phyloP scores from a whole-genome alignment of 768 basidiomycete species.

The Baorangia bicolor region DNA sequence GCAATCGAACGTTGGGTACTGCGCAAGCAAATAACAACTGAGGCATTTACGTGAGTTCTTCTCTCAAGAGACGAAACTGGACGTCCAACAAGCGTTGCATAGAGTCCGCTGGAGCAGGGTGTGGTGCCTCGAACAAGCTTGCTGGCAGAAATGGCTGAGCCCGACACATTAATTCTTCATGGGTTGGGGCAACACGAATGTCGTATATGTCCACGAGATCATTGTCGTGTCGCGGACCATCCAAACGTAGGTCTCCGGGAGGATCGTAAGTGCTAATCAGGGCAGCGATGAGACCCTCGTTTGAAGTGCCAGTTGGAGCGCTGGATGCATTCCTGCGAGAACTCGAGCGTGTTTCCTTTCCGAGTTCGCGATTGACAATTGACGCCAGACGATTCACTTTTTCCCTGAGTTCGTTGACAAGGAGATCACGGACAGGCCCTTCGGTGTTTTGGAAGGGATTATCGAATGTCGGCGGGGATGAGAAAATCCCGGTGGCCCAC shows the following conservation, averaged over 20 bases:
- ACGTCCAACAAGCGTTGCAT: conserved; percentile 71
- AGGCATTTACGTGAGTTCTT: conserved; percentile 61
- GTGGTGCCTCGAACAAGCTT: conserved; percentile 58
- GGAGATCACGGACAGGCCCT: conserved; percentile 36
- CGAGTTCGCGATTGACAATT: conserved; percentile 54
- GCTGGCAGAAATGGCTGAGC: conserved; percentile 59
- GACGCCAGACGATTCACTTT: conserved; percentile 33
- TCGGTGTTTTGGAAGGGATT: conserved; percentile 39
- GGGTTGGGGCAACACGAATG: conserved; percentile 71
- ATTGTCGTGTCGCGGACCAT: conserved; percentile 68
- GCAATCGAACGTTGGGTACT: neutral
- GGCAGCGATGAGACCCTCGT: conserved; percentile 40
- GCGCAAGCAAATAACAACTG: neutral
- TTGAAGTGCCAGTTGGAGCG: conserved; percentile 1
- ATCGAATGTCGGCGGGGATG: conserved; percentile 42
- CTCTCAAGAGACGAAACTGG: conserved; percentile 72
- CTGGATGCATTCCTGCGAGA: conserved; percentile 2
- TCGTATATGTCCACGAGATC: conserved; percentile 53
- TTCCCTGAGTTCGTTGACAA: conserved; percentile 32
- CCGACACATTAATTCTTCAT: conserved; percentile 55
- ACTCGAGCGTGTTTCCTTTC: conserved; percentile 30
- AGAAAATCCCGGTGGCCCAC: conserved; percentile 46
- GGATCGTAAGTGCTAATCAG: conserved; percentile 47
- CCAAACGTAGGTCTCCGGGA: conserved; percentile 49
- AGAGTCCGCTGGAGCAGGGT: conserved; percentile 52